A percentile compares a stretch with the other conserved stretches of the same genome.
Conservation (phyloP, 163 green algal genomes). For the Chlorella variabilis region DNA sequence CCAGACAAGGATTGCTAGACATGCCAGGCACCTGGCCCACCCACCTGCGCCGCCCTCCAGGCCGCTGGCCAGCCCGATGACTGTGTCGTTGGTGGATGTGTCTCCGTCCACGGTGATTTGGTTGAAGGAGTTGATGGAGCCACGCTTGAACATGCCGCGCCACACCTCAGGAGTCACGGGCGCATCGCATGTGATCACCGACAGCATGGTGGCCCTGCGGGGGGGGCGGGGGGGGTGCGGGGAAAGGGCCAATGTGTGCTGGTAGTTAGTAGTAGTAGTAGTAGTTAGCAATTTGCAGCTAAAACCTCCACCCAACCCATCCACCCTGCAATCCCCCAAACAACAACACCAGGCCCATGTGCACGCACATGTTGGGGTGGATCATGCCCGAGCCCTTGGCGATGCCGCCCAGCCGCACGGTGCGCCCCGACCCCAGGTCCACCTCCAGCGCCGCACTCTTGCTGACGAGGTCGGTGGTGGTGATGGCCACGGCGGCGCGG, state of each 20-base stretch:
- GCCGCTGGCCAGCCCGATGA: constrained; percentile 92
- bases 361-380: constrained; percentile 95
- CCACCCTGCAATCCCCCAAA: no score
- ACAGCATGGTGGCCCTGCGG: constrained; percentile 92
- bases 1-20: no score
- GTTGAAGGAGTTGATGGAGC: constrained; percentile 84
- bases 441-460: constrained; percentile 85
- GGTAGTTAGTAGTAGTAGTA: no score
- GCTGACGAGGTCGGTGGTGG: constrained; percentile 92
- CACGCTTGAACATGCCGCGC: constrained; percentile 77
- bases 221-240: background rate
- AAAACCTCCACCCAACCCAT: no score
- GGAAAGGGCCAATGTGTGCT: background rate
- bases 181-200: constrained; percentile 94
- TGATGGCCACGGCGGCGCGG: constrained; percentile 92
- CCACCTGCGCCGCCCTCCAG: constrained; percentile 71
- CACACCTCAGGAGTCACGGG: constrained; percentile 80
- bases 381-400: constrained; percentile 99
- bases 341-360: no score
- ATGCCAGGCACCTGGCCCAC: background rate
- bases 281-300: no score
- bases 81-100: constrained; percentile 97
- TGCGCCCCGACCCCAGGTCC: constrained; percentile 58
- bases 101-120: constrained; percentile 97
- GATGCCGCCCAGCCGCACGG: constrained; percentile 90